Base-by-base conservation (phyloP, 1,284 basidiomycete genomes). In the Phaffia rhodozyma region DNA sequence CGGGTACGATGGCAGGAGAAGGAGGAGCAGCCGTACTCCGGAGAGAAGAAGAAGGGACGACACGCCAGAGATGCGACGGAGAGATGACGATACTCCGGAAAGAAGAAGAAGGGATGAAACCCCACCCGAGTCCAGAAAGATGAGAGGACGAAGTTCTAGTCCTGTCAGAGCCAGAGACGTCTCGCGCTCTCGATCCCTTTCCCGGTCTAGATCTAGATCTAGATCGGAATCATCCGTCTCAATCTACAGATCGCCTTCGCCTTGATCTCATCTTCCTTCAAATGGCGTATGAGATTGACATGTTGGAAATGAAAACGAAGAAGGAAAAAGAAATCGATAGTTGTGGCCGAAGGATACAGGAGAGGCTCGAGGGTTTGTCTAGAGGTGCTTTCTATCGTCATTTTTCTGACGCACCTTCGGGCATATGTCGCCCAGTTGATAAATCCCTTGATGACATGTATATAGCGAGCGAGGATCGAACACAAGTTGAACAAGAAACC, bases 111-210 rank as follows among this genome's bases (percentile, higher is more conserved):
- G 58, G n/a, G 56, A 43, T n/a, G 29, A 59, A 25, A 16, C 48
- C 29, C 32, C 49, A 5, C 18, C 7, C 51, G 62, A 9, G 55
- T 53, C 4, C 58, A 55, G 7, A 58, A 51, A 7, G 32, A 48
- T 23, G 47, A 20, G 50, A 51, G 62, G 47, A 50, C 65, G 20
- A 61, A 66, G 49, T 70, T 71, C 0, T 70, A 71, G 7, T 75
- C 74, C 21, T 71, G 51, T 32, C 27, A 51, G 56, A 21, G 51
- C 20, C n/a, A 43, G 50, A 5, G 48, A 61, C 55, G 7, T 30
- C 5, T 59, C 55, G 7, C 56, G 38, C 23, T 66, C 65, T 27
- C 18, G 50, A 56, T 32, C 49, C 23, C 27, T 20, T 32, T 55
- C 58, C 9, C 60, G 48, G 23, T 64, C 66, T 38, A 51, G 58